phyloP scores from a whole-genome alignment of 352 stramenopile species.

The Pythium rishiriense region DNA sequence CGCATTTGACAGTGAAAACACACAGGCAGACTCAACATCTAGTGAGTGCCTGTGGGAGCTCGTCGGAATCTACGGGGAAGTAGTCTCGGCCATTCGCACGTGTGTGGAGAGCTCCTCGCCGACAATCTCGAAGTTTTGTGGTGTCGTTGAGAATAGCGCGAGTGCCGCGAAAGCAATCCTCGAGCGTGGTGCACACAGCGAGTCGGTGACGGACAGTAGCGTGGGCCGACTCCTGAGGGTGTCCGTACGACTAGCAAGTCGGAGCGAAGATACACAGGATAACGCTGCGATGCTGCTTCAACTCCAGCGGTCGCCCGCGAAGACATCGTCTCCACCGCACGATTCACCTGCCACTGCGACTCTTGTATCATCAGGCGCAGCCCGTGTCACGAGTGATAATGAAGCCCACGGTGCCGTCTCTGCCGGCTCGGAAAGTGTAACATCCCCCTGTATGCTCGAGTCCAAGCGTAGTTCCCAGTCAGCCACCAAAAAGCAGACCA shows the following conservation, averaged over 20 bases:
- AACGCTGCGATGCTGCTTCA: constrained; percentile 25
- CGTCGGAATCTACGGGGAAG: constrained; percentile 8
- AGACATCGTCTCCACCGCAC: neutral
- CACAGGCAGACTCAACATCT: neutral
- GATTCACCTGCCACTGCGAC: neutral
- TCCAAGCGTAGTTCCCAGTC: neutral
- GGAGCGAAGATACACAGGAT: constrained; percentile 24
- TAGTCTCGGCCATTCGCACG: neutral
- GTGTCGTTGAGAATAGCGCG: constrained; percentile 1
- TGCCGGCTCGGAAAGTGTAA: neutral
- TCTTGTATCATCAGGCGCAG: neutral
- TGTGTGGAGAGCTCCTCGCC: neutral
- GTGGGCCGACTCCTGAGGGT: constrained; percentile 9
- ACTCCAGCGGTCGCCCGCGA: constrained; percentile 18
- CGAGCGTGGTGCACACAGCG: neutral
- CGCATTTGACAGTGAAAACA: constrained; percentile 1
- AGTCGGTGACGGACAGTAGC: neutral
- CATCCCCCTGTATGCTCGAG: constrained; percentile 22
- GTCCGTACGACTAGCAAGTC: constrained; percentile 1
- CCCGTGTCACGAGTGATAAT: neutral
- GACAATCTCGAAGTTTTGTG: neutral
- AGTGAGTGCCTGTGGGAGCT: constrained; percentile 2
- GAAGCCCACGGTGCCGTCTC: constrained; percentile 3
- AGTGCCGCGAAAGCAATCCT: constrained; percentile 7
- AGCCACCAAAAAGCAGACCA: neutral